Evolutionary conservation across 345 rosid species (phyloP).

Genomic region (Psidium guajava): DNA sequence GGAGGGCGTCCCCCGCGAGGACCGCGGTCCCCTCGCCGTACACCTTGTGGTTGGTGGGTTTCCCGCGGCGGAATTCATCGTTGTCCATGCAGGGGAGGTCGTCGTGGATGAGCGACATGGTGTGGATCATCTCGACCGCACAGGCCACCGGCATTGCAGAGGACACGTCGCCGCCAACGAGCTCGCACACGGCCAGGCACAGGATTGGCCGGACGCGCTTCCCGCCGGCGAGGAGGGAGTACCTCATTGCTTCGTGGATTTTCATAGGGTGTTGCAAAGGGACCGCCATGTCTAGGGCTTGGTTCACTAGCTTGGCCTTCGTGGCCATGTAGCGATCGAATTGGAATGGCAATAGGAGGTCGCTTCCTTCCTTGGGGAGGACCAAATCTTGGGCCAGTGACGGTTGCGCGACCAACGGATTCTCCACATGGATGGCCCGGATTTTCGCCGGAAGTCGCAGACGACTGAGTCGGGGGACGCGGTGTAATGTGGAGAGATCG

Average conservation of each 20-base stretch:
- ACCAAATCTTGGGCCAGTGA: neutral
- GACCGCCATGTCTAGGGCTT: constrained; percentile 39
- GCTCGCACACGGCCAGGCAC: constrained; percentile 54
- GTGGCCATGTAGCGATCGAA: constrained; percentile 16
- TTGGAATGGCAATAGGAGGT: constrained; percentile 1
- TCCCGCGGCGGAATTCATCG: constrained; percentile 51
- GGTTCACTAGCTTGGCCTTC: constrained; percentile 29
- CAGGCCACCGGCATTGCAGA: constrained; percentile 50
- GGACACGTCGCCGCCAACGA: constrained; percentile 41
- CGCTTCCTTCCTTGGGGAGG: neutral
- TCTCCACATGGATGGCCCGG: neutral
- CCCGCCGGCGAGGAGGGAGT: constrained; percentile 51
- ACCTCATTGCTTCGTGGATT: constrained; percentile 64
- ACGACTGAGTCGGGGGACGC: neutral
- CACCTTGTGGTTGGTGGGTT: constrained; percentile 44
- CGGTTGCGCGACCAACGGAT: neutral
- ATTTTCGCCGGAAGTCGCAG: neutral
- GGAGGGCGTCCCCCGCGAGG: constrained; percentile 53
- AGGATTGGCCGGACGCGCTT: constrained; percentile 58
- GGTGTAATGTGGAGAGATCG: neutral
- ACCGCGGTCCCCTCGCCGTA: constrained; percentile 47
- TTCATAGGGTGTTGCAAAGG: constrained; percentile 29
- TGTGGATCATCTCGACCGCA: constrained; percentile 65
- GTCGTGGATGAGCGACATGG: constrained; percentile 58
- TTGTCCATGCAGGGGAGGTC: constrained; percentile 75